Evolutionary conservation across 1,139 yeast species (phyloP).

Genomic region (Insectozyma bohioensis): DNA sequence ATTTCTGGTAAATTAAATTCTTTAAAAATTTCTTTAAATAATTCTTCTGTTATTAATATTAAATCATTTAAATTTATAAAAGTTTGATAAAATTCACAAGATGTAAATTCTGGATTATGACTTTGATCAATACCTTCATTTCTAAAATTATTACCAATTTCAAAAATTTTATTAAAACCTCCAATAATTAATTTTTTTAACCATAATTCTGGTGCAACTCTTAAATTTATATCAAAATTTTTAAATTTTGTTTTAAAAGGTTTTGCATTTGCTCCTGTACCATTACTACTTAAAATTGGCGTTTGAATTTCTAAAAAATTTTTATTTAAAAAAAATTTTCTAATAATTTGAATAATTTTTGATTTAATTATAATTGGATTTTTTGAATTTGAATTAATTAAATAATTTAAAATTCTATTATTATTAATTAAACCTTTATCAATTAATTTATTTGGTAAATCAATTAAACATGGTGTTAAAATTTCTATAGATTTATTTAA

Average conservation of each 20-base stretch:
- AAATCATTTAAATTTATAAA: constrained; percentile 70
- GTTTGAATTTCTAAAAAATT: constrained; percentile 84
- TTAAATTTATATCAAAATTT: constrained; percentile 45
- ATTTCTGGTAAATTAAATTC: constrained; percentile 17
- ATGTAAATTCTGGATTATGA: constrained; percentile 93
- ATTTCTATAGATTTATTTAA: constrained; percentile 48
- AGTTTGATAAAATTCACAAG: constrained; percentile 90
- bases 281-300: constrained; percentile 68
- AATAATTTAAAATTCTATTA: constrained; percentile 73
- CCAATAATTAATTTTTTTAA: constrained; percentile 75
- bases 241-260: constrained; percentile 72
- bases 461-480: constrained; percentile 65
- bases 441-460: constrained; percentile 58
- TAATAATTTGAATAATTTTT: constrained; percentile 49
- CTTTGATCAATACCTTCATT: constrained; percentile 93
- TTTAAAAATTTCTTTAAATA: constrained; percentile 43
- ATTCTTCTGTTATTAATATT: constrained; percentile 60
- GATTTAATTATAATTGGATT: constrained; percentile 56
- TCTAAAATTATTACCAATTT: constrained; percentile 81
- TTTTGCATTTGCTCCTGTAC: constrained; percentile 88
- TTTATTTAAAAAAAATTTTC: constrained; percentile 54
- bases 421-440: constrained; percentile 60
- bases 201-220: constrained; percentile 97
- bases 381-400: constrained; percentile 53
- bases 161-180: constrained; percentile 85